phyloP scores from a whole-genome alignment of 192 early-diverging fungal genomes.

The Powellomyces hirtus region DNA sequence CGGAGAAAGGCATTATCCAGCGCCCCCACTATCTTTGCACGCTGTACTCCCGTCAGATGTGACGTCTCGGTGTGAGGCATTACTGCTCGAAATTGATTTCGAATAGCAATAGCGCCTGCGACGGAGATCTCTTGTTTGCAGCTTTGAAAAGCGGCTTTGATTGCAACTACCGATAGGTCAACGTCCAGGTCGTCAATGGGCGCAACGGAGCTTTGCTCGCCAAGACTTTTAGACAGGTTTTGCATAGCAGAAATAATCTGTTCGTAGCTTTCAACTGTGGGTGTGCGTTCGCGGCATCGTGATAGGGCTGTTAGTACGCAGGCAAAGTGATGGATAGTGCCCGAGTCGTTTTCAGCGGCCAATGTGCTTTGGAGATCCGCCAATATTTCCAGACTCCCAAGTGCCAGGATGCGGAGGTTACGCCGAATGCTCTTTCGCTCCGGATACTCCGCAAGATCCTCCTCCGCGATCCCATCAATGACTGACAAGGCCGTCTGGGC shows the following conservation, averaged over 20 bases:
- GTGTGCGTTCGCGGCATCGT: no score
- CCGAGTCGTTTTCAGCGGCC: not conserved
- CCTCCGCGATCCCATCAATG: not conserved
- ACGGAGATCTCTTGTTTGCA: no score
- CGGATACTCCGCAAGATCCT: not conserved
- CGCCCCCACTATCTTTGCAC: not conserved
- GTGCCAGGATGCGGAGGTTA: not conserved
- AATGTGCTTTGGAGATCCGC: not conserved
- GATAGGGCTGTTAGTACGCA: not conserved
- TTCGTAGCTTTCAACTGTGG: no score
- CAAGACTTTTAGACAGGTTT: no score
- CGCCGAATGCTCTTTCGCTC: not conserved
- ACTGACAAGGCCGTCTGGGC: not conserved
- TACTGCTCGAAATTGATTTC: no score
- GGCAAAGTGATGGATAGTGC: not conserved
- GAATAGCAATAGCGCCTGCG: no score
- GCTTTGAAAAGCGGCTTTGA: no score
- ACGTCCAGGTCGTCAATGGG: no score
- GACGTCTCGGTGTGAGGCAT: no score
- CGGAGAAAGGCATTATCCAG: not conserved
- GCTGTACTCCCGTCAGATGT: not conserved
- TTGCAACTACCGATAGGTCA: no score
- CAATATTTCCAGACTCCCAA: not conserved
- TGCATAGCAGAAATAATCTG: no score
- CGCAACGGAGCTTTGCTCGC: no score